Base-by-base conservation (phyloP, 2,329 filamentous ascomycete genomes). In the Amauroascus verrucosus region DNA sequence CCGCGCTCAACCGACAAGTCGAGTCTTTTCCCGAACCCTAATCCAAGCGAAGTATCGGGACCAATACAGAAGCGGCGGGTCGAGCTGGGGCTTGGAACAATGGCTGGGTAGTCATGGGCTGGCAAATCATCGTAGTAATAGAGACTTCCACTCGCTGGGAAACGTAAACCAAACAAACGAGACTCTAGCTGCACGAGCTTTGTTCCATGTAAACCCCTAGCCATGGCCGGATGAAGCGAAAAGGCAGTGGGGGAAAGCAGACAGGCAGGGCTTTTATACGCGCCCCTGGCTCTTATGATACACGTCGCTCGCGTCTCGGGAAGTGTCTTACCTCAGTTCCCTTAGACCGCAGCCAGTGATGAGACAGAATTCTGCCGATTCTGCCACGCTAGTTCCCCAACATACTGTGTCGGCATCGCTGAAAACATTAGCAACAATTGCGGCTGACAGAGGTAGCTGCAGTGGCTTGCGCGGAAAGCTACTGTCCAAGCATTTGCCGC, bases 111-210 rank as follows among this genome's bases (percentile, higher is more conserved):
- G 9, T 22, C 28, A 22, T 49, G 48, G 6, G 33, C n/a, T 13
- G 26, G 54, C 38, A 56, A 35, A n/a, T 52, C 45, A 44, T 53
- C 22, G 7, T 18, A 37, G 44, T 40, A 54, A 48, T 60, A 60
- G 1, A 62, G 16, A 51, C 60, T 60, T 13, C 60, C 60, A 41
- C 37, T 54, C 8, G 57, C 59, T 11, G 60, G 59, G 41, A 62
- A 46, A 6, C 55, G 16, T 3, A 62, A 24, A 0, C 59, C 35
- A 46, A 57, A 60, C 8, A 65, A 24, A 38, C 62, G 56, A 49
- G 57, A 54, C 2, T 66, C 55, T 30, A 62, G 57, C 13, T 55
- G 32, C 13, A 53, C 59, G 8, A 59, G 48, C 28, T 45, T 38
- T n/a, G 38, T 41, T 6, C 33, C 33, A 35, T n/a, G 33, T 35